Base-by-base conservation (phyloP, 2,329 filamentous ascomycete genomes). In the Colletotrichum spinosum region DNA sequence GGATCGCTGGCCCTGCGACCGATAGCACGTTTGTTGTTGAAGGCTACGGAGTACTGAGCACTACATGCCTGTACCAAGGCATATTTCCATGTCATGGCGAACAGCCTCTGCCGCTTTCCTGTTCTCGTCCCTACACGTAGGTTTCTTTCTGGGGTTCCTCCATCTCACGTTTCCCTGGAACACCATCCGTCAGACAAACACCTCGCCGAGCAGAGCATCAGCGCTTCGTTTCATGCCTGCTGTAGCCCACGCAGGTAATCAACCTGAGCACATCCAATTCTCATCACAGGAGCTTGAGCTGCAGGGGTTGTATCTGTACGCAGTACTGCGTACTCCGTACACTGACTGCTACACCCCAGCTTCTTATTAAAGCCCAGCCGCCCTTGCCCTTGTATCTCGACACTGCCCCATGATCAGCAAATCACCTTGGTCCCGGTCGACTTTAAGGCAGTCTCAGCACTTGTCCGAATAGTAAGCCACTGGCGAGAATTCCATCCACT, bases 191-290 rank as follows among this genome's bases (percentile, higher is more conserved):
- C 51, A 35, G 52, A 62, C 62, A 65, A 59, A 53, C 60, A 49
- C 42, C 13, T n/a, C 48, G 25, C 25, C 25, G 25, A 25, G 25
- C 25, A 25, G 25, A 25, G 25, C 25, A 56, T 53, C 57, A 34
- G 15, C 46, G 17, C 62, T 9, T 37, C 62, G 57, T 62, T 65
- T 65, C 62, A 65, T 54, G 58, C 52, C 58, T 62, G 58, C 62
- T 61, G 41, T 52, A 65, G 62, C n/a, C 62, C 25, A 25, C 25
- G 25, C 25, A 25, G 25, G 25, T 62, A 52, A 52, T 61, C 57
- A 55, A 46, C 51, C 45, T 17, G 46, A 49, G 8, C 7, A 54
- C 44, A 12, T 60, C 39, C 33, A 5, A 39, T 39, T 45, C 45
- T 33, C 55, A 44, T 60, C 50, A 55, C 62, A 48, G 35, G 35